phyloP scores from a whole-genome alignment of 2,329 filamentous ascomycete genomes.

The Xylariaceae sp. region DNA sequence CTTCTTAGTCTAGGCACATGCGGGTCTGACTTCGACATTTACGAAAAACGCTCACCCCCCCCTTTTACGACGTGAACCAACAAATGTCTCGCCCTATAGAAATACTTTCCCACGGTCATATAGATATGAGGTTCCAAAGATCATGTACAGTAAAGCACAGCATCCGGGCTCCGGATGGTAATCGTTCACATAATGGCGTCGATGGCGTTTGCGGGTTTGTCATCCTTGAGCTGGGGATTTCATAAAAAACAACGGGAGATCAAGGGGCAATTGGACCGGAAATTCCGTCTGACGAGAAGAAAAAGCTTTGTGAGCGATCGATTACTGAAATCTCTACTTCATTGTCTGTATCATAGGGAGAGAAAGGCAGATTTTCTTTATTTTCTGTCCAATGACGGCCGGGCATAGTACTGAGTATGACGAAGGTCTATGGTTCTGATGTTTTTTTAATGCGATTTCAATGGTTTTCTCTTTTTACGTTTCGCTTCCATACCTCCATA shows the following conservation, averaged over 20 bases:
- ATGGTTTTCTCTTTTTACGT: not conserved
- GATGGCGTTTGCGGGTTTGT: conserved; percentile 23
- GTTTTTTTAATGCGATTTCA: not conserved
- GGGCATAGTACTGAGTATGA: not conserved
- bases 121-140: conserved; percentile 3
- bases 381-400: conserved; percentile 2
- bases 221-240: conserved; percentile 13
- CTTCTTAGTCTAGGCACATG: conserved; percentile 9
- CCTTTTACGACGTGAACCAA: not conserved
- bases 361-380: not conserved
- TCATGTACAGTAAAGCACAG: conserved; percentile 12
- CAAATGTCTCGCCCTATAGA: not conserved
- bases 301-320: conserved; percentile 1
- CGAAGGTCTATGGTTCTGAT: not conserved
- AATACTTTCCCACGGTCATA: conserved; percentile 10
- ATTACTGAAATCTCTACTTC: conserved; percentile 26
- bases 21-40: conserved; percentile 1
- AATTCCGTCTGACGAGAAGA: conserved; percentile 6
- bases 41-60: conserved; percentile 2
- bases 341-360: conserved; percentile 24
- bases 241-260: conserved; percentile 13
- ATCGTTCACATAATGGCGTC: conserved; percentile 14
- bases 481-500: no score
- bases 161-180: conserved; percentile 10
- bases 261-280: conserved; percentile 14